Percentiles rank a stretch among this genome's conserved stretches.
These are phyloP conservation scores for Metschnikowia baotianmanensis DNA, from an alignment of 805 yeast species.

Conservation along the genomic window DNA sequence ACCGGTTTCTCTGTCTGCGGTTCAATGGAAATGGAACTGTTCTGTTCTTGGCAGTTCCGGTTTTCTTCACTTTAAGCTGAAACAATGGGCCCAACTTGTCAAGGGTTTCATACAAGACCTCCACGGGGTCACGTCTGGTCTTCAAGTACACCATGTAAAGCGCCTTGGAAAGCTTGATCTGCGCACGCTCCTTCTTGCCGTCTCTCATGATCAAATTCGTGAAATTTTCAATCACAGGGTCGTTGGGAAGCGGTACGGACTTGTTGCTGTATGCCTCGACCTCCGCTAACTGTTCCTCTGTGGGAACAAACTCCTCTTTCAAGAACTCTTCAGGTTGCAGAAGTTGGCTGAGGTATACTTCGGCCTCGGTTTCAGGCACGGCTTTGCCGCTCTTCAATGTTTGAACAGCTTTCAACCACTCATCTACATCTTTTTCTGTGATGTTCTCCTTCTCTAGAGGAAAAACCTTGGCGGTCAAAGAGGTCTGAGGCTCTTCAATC, in stretches of 20 bases:
- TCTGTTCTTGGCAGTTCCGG: constrained; percentile 81
- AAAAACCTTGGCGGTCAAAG: constrained; percentile 35
- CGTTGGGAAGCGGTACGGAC: constrained; percentile 60
- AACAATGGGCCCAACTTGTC: constrained; percentile 85
- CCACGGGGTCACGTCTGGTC: constrained; percentile 76
- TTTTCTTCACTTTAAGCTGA: constrained; percentile 69
- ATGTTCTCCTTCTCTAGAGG: constrained; percentile 39
- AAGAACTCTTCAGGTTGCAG: constrained; percentile 36
- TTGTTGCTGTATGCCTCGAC: constrained; percentile 46
- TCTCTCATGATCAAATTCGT: constrained; percentile 88
- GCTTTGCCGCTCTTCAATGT: constrained; percentile 35
- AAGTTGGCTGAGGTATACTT: constrained; percentile 39
- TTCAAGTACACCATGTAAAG: constrained; percentile 74
- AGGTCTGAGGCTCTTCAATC: constrained; percentile 8
- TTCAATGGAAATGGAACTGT: constrained; percentile 81
- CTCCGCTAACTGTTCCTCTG: constrained; percentile 62
- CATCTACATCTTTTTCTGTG: constrained; percentile 41
- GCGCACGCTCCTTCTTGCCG: constrained; percentile 83
- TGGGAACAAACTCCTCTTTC: constrained; percentile 49
- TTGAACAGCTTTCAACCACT: constrained; percentile 46
- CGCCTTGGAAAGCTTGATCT: constrained; percentile 69
- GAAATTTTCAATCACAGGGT: constrained; percentile 73
- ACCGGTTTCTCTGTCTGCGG: constrained; percentile 78
- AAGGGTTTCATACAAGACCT: constrained; percentile 66
- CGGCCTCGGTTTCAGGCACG: constrained; percentile 33